Conservation (phyloP, 2,329 filamentous ascomycete genomes). For the Camillea tinctor region DNA sequence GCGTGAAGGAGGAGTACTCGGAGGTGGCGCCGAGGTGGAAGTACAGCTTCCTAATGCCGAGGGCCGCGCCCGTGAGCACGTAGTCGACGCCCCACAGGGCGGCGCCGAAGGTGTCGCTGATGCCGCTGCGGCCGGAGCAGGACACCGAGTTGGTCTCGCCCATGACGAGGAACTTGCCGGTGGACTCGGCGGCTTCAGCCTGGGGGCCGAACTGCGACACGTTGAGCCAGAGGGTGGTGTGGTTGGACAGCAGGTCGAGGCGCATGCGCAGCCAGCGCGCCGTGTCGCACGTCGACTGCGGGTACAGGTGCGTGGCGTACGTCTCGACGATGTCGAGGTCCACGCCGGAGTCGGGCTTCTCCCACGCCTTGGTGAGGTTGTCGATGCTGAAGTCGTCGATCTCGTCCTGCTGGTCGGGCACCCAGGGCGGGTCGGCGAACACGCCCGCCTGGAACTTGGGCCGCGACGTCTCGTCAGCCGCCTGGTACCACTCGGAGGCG, state of each 20-base stretch:
- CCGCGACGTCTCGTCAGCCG: conserved; percentile 3
- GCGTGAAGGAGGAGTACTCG: conserved; percentile 34
- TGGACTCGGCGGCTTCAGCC: conserved; percentile 33
- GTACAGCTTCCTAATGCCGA: conserved; percentile 37
- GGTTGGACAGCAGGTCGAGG: conserved; percentile 34
- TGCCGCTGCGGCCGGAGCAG: conserved; percentile 38
- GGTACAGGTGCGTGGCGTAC: conserved; percentile 37
- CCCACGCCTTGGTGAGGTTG: conserved; percentile 29
- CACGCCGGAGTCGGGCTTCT: conserved; percentile 21
- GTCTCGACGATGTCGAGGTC: conserved; percentile 34
- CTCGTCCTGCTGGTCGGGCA: conserved; percentile 38
- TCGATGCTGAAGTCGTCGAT: conserved; percentile 36
- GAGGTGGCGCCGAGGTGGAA: conserved; percentile 44
- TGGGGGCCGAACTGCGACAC: conserved; percentile 35
- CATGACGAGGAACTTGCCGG: conserved; percentile 40
- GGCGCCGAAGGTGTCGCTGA: conserved; percentile 47
- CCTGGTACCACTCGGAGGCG: conserved; percentile 30
- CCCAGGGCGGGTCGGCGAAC: conserved; percentile 36
- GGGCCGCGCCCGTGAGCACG: conserved; percentile 35
- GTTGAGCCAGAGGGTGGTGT: conserved; percentile 35
- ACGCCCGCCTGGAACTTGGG: conserved; percentile 35
- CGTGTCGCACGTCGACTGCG: conserved; percentile 37
- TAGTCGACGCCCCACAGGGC: conserved; percentile 50
- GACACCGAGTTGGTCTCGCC: conserved; percentile 48
- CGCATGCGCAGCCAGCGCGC: conserved; percentile 33